Evolutionary conservation across 768 basidiomycete species (phyloP).

Genomic region (Cystobasidium onofrii): DNA sequence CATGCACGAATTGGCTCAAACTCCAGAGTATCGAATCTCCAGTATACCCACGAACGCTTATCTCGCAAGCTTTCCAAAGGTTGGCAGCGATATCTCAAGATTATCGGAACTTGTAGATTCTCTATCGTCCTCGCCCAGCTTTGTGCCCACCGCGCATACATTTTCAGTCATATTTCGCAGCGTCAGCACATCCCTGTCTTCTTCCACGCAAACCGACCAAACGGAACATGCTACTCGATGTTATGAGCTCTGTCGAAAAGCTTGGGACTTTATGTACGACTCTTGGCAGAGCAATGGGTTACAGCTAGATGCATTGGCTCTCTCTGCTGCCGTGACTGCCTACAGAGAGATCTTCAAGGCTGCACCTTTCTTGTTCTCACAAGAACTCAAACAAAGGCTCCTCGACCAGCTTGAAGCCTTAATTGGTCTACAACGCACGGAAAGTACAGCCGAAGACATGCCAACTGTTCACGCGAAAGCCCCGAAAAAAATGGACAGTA

Average conservation of each 20-base stretch:
- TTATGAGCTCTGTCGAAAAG: not conserved
- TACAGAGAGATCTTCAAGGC: not conserved
- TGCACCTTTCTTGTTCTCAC: not conserved
- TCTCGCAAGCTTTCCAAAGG: not conserved
- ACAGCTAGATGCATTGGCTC: not conserved
- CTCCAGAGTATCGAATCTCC: not conserved
- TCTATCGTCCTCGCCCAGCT: not conserved
- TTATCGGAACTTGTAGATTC: not conserved
- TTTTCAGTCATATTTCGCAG: not conserved
- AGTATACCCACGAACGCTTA: slow-evolving; percentile 13
- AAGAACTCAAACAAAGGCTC: not conserved
- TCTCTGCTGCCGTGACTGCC: not conserved
- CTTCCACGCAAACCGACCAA: not conserved
- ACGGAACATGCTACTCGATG: not conserved
- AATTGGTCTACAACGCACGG: not conserved
- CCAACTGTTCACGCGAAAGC: not conserved
- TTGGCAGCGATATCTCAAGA: not conserved
- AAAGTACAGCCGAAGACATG: not conserved
- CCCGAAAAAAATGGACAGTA: not conserved
- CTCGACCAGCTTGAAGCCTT: not conserved
- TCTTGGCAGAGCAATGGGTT: not conserved
- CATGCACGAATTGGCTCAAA: not conserved
- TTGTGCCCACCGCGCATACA: not conserved
- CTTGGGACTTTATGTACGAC: not conserved
- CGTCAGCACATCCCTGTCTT: not conserved